Evolutionary conservation across 129 eudicot genomes (phyloP).

Genomic region (Escallonia rubra): DNA sequence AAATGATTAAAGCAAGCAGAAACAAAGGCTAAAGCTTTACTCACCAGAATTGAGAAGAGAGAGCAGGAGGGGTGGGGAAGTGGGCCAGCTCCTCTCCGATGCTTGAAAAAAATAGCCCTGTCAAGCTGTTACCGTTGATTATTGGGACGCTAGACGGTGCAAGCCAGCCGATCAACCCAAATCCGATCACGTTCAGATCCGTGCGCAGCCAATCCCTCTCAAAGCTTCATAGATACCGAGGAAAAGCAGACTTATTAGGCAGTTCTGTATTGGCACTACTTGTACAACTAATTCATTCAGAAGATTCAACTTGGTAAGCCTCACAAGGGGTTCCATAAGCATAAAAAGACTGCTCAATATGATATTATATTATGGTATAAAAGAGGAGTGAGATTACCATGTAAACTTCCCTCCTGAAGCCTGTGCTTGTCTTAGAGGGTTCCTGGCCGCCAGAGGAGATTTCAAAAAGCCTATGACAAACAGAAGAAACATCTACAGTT

Average conservation of each 20-base stretch:
- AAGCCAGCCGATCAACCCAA: constrained; percentile 89
- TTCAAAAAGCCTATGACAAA: constrained; percentile 52
- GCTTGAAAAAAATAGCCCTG: constrained; percentile 77
- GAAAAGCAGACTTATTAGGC: too few species aligned
- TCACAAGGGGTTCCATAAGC: not conserved
- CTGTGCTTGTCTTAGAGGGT: constrained; percentile 56
- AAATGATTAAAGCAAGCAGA: too few species aligned
- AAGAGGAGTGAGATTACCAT: constrained; percentile 39
- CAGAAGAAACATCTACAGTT: constrained; percentile 1
- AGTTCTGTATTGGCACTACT: too few species aligned
- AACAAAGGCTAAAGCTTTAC: not conserved
- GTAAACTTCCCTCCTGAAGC: constrained; percentile 63
- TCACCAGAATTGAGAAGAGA: constrained; percentile 82
- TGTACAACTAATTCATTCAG: too few species aligned
- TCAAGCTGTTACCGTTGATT: constrained; percentile 79
- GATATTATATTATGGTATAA: too few species aligned
- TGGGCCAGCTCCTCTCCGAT: constrained; percentile 90
- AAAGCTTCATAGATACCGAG: constrained; percentile 29
- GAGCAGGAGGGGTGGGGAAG: constrained; percentile 93
- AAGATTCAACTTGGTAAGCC: not conserved
- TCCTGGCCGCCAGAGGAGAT: constrained; percentile 43
- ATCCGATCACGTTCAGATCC: constrained; percentile 93
- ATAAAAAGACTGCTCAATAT: too few species aligned
- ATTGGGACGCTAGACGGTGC: constrained; percentile 90
- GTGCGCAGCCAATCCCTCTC: constrained; percentile 83